phyloP scores from a whole-genome alignment of 495 filamentous ascomycete species.

The Podospora sp. region DNA sequence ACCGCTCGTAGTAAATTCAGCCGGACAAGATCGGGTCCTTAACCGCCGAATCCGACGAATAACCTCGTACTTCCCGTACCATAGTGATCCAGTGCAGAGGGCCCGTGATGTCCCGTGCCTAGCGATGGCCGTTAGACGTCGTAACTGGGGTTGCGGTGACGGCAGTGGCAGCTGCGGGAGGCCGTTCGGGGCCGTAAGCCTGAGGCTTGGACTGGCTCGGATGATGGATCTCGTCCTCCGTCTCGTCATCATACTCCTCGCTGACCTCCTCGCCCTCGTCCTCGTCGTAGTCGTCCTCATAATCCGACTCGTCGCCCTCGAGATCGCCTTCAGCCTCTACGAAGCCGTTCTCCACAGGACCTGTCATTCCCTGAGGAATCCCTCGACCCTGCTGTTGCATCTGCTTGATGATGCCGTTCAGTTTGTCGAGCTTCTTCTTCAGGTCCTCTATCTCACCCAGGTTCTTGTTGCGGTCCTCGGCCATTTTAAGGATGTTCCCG shows the following conservation, averaged over 20 bases:
- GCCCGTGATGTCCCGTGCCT: no score
- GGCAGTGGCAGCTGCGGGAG: constrained; percentile 36
- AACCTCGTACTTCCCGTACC: no score
- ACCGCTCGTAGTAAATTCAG: no score
- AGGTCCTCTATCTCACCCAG: constrained; percentile 78
- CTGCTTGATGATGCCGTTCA: constrained; percentile 88
- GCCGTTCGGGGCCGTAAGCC: constrained; percentile 55
- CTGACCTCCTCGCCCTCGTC: constrained; percentile 54
- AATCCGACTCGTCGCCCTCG: constrained; percentile 74
- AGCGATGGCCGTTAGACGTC: constrained; percentile 34
- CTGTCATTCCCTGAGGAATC: constrained; percentile 59
- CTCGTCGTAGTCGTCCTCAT: constrained; percentile 71
- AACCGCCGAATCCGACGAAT: no score
- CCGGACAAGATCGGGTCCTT: no score
- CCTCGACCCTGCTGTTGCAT: constrained; percentile 92
- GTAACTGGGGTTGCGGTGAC: constrained; percentile 37
- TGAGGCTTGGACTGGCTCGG: constrained; percentile 48
- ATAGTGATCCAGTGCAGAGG: no score
- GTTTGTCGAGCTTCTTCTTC: constrained; percentile 86
- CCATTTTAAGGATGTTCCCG: constrained; percentile 96
- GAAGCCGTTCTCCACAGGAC: constrained; percentile 57
- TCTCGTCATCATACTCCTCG: constrained; percentile 68
- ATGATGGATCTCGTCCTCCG: constrained; percentile 57
- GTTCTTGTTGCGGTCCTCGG: constrained; percentile 85
- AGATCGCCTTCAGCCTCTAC: constrained; percentile 49